Evolutionary conservation across 306 rosid species (phyloP), one percentile per base, ranked within the genome.

Genomic region (barrel medic (Medicago truncatula)): DNA sequence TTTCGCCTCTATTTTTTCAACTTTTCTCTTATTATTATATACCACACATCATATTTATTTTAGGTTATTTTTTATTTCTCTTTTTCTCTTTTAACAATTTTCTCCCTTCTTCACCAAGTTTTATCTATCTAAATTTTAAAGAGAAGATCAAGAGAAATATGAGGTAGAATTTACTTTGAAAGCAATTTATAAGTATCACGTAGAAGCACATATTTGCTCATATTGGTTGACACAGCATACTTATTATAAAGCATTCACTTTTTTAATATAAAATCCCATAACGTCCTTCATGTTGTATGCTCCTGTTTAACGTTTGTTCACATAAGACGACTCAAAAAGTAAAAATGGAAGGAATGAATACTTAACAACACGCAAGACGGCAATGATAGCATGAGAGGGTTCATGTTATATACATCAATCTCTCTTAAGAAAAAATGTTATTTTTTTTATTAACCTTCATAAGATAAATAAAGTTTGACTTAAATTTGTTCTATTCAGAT

Each of bases 201-300:
- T 47, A 53, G 58, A 53, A 53, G 25, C 23, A 53, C 58, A 16
- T 17, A 52, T 11, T 53, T 53, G 25, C 59, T 16, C 23, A 11
- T 43, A 43, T 43, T 43, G 12, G 49, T 43, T 43, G 15, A 43
- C 49, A 52, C 21, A 50, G 16, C 23, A 17, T 53, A 52, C 58
- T n/a, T 52, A 53, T 52, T n/a, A 52, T 56, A 56, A 20, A 56
- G 34, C 4, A 56, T 18, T 4, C 1, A 20, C 60, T 56, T 8
- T 54, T 54, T 54, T 54, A 80, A 73, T 43, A 67, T 41, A 70
- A 60, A 62, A 36, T 23, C 31, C 57, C 67, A 44, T 75, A 75
- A 75, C 68, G 31, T 10, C 69, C 16, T 62, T 83, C 77, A 70
- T 67, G 75, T 70, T 83, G 81, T 40, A 74, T 58, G 64, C 10